Percentiles rank a stretch among this genome's conserved stretches.
Evolutionary conservation across 768 basidiomycete species (phyloP).

Genomic region (Crepidotus variabilis): DNA sequence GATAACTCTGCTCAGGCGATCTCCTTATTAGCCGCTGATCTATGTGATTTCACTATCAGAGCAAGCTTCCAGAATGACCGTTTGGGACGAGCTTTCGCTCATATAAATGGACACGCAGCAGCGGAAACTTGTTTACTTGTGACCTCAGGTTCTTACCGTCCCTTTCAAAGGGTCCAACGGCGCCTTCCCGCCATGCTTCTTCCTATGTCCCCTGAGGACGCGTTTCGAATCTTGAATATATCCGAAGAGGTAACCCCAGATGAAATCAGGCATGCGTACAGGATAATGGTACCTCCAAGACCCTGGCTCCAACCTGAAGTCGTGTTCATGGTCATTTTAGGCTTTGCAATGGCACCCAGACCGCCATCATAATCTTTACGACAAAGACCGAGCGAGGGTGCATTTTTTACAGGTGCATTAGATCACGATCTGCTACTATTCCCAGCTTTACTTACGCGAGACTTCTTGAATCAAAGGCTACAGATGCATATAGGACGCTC

Average conservation of each 20-base stretch:
- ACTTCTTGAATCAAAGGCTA: slow-evolving; percentile 34
- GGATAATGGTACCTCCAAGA: slow-evolving; percentile 43
- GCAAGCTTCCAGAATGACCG: not conserved
- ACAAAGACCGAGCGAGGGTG: slow-evolving; percentile 49
- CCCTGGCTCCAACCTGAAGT: slow-evolving; percentile 18
- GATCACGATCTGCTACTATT: slow-evolving; percentile 11
- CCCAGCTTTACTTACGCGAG: slow-evolving; percentile 3
- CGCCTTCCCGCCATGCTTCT: slow-evolving; percentile 13
- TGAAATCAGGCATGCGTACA: slow-evolving; percentile 59
- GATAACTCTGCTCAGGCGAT: slow-evolving; percentile 6
- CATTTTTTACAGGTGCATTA: slow-evolving; percentile 53
- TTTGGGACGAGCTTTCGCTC: slow-evolving; percentile 1
- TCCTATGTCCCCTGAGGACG: slow-evolving; percentile 32
- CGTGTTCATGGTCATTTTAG: slow-evolving; percentile 24
- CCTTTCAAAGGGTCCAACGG: slow-evolving; percentile 12
- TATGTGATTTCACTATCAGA: slow-evolving; percentile 12
- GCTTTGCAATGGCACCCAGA: slow-evolving; percentile 70
- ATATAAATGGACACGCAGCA: slow-evolving; percentile 8
- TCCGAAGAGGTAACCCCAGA: slow-evolving; percentile 41
- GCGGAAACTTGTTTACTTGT: slow-evolving; percentile 9
- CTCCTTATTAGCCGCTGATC: slow-evolving; percentile 6
- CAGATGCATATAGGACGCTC: slow-evolving; percentile 52
- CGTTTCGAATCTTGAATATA: slow-evolving; percentile 45
- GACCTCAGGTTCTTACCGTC: slow-evolving; percentile 12
- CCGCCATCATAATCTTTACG: slow-evolving; percentile 43